phyloP scores from a whole-genome alignment of 192 early-diverging fungal species.

The Backusella morwellensis region DNA sequence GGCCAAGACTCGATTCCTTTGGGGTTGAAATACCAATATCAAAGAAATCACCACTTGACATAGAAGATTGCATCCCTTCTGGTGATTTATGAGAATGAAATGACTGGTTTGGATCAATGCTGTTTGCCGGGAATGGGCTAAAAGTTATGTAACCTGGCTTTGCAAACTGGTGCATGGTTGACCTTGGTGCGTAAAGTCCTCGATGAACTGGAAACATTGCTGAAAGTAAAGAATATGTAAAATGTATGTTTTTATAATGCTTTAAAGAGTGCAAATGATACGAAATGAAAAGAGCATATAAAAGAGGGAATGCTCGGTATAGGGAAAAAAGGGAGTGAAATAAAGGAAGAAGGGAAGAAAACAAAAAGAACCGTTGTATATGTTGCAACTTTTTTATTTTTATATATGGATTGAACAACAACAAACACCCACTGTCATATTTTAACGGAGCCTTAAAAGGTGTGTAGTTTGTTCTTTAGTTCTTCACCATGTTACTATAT shows the following conservation, averaged over 20 bases:
- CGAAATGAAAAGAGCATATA: background rate
- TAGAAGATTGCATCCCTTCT: background rate
- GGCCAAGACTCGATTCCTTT: background rate
- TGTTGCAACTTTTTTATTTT: background rate
- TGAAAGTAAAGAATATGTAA: background rate
- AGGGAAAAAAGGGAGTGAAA: background rate
- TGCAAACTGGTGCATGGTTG: background rate
- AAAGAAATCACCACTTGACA: background rate
- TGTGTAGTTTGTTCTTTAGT: background rate
- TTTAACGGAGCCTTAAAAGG: conserved; percentile 3
- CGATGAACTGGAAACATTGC: background rate
- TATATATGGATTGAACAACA: background rate
- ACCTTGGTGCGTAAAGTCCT: background rate
- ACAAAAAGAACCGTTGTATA: background rate
- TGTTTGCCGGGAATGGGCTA: background rate
- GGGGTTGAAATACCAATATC: background rate
- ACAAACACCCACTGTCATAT: background rate
- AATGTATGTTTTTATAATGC: background rate
- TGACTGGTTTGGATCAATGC: background rate
- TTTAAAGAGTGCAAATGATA: background rate
- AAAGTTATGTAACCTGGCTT: background rate
- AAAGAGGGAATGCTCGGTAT: background rate
- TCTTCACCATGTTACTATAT: background rate
- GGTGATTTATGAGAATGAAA: background rate
- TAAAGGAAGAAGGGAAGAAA: background rate